Conservation (phyloP, 1,284 basidiomycete genomes). For the Cutaneotrichosporon cavernicola region DNA sequence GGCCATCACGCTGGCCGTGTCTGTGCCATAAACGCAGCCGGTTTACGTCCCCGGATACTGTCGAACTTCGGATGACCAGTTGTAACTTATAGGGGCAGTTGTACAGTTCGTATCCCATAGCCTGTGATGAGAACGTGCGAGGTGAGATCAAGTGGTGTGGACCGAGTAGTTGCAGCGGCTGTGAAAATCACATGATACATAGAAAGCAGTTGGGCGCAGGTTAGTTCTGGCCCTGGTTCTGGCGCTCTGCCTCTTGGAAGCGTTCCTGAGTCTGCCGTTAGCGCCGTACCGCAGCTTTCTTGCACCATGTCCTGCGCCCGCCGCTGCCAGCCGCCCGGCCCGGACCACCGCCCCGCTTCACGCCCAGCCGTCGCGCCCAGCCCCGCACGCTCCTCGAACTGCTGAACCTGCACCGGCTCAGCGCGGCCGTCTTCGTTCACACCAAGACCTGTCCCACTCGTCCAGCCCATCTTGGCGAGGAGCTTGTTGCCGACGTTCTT, state of each 20-base stretch:
- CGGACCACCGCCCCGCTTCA: slow-evolving; percentile 72
- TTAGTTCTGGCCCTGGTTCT: slow-evolving; percentile 3
- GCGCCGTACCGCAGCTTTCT: slow-evolving; percentile 18
- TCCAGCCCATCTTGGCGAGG: slow-evolving; percentile 95
- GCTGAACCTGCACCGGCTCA: slow-evolving; percentile 78
- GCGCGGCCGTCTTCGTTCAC: slow-evolving; percentile 74
- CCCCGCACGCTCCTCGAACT: slow-evolving; percentile 81
- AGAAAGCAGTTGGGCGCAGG: not conserved
- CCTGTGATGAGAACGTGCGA: not conserved
- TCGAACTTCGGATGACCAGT: not conserved
- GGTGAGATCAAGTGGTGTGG: too few species aligned
- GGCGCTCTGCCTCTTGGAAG: slow-evolving; percentile 14
- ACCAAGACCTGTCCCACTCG: slow-evolving; percentile 80
- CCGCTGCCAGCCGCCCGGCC: slow-evolving; percentile 41
- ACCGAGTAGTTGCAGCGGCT: not conserved
- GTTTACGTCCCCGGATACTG: not conserved
- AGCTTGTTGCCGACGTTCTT: slow-evolving; percentile 83
- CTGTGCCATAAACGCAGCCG: not conserved
- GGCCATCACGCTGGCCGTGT: not conserved
- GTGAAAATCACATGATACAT: not conserved
- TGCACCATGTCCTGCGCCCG: slow-evolving; percentile 46
- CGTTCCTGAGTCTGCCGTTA: slow-evolving; percentile 24
- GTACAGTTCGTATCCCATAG: not conserved
- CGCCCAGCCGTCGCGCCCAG: slow-evolving; percentile 83
- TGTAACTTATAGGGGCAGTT: slow-evolving; percentile 2